Base-by-base conservation (phyloP, 306 rosid genomes). In the Astragalus membranaceus region DNA sequence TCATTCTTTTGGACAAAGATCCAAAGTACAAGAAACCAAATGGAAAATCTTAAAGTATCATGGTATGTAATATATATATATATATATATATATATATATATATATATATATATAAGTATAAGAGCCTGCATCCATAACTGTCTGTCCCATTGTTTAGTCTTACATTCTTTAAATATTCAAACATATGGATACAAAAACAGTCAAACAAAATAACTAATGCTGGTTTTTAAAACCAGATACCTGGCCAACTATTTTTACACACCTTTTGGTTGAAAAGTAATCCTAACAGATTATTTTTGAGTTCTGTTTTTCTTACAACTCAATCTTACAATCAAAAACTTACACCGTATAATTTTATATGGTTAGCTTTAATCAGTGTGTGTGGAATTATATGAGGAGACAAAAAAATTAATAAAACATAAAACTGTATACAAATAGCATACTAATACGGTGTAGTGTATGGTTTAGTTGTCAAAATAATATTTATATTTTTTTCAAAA, bases 51-150 rank as follows among this genome's bases (percentile, higher is more conserved):
- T 69, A 62, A 74, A 73, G 53, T 66, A 67, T 68, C 36, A 53
- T 46, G 68, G 62, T 35, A 14, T 69, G 61, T 6, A 68, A 67
- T 79, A 74, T n/a, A n/a, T n/a, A n/a, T n/a, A n/a, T n/a, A n/a
- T n/a, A n/a, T n/a, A n/a, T n/a, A n/a, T n/a, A n/a, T n/a, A n/a
- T n/a, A n/a, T n/a, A n/a, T n/a, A n/a, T n/a, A n/a, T n/a, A n/a
- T n/a, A n/a, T n/a, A n/a, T n/a, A n/a, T n/a, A n/a, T n/a, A n/a
- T 74, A 79, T 67, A 51, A 79, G 59, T 72, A 79, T 79, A 79
- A 74, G 79, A 79, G 83, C 83, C 79, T 79, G 83, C 83, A 79
- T 79, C 83, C 83, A 69, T 73, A 65, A 72, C 70, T 57, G 74
- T 78, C 82, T 49, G 37, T 42, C 46, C 12, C 58, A 56, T 61